Percentiles rank a stretch among this genome's conserved stretches.
These are phyloP conservation scores for Beverwykella pulmonaria DNA, from an alignment of 495 filamentous ascomycete genomes.

Conservation along the genomic window DNA sequence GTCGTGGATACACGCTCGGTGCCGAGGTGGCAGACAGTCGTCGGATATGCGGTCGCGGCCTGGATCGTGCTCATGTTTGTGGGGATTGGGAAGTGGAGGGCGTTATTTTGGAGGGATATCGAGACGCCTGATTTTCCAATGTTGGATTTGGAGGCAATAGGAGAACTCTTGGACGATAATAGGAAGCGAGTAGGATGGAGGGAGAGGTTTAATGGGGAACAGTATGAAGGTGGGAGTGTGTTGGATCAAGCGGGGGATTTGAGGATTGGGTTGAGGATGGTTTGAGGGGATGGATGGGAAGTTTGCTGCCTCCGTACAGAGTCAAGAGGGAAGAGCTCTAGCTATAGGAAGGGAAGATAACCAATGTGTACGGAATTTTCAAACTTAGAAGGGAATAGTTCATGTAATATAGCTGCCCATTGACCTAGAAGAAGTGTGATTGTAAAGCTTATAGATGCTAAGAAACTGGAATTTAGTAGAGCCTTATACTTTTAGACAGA, in stretches of 20 bases:
- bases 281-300: background rate
- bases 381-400: too few relatives aligned
- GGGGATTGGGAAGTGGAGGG: background rate
- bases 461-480: too few relatives aligned
- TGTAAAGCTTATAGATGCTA: too few relatives aligned
- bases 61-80: constrained; percentile 11
- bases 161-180: background rate
- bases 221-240: constrained; percentile 1
- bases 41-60: constrained; percentile 18
- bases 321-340: too few relatives aligned
- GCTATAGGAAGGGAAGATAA: too few relatives aligned
- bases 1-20: constrained; percentile 1
- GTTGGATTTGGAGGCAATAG: constrained; percentile 15
- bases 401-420: too few relatives aligned
- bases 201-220: background rate
- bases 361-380: too few relatives aligned
- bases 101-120: background rate
- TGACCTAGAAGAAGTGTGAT: too few relatives aligned
- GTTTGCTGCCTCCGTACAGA: too few relatives aligned
- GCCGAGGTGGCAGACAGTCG: constrained; percentile 9
- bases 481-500: too few relatives aligned
- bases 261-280: constrained; percentile 20
- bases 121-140: constrained; percentile 17
- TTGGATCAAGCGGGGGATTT: constrained; percentile 9
- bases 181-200: background rate